Percentiles rank a stretch among this genome's conserved stretches.
phyloP scores from a whole-genome alignment of 2,329 filamentous ascomycete species.

The Rutstroemia sydowiana region DNA sequence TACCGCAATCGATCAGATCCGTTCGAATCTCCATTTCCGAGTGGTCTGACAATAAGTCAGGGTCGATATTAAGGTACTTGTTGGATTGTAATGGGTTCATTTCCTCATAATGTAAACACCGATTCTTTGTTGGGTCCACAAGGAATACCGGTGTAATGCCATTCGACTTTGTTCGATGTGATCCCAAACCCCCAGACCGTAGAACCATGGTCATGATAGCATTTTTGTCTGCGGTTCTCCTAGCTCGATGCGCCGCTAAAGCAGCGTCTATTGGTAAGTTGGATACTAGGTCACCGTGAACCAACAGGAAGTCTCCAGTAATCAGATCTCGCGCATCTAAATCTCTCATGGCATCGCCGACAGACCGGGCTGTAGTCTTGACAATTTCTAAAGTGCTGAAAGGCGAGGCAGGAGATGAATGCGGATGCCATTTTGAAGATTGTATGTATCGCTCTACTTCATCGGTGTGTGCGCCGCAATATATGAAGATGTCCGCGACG shows the following conservation, averaged over 20 bases:
- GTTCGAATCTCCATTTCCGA: slow-evolving; percentile 73
- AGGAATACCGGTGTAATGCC: slow-evolving; percentile 77
- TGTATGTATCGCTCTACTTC: slow-evolving; percentile 82
- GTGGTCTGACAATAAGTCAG: slow-evolving; percentile 66
- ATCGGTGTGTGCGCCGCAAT: slow-evolving; percentile 80
- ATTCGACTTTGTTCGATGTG: slow-evolving; percentile 70
- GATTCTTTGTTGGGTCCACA: slow-evolving; percentile 68
- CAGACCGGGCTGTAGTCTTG: slow-evolving; percentile 74
- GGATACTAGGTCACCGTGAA: slow-evolving; percentile 87
- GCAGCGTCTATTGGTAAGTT: slow-evolving; percentile 80
- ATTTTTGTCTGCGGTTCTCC: slow-evolving; percentile 78
- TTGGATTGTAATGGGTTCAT: slow-evolving; percentile 62
- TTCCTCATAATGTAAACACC: slow-evolving; percentile 92
- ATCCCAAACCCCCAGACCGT: slow-evolving; percentile 61
- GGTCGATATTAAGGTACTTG: slow-evolving; percentile 65
- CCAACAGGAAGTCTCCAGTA: slow-evolving; percentile 82
- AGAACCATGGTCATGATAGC: slow-evolving; percentile 97
- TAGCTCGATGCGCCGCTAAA: slow-evolving; percentile 69
- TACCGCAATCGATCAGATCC: slow-evolving; percentile 87
- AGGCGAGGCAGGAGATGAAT: slow-evolving; percentile 59
- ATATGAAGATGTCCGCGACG: slow-evolving; percentile 89
- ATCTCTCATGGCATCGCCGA: slow-evolving; percentile 91
- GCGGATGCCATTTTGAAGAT: slow-evolving; percentile 64
- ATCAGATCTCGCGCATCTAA: slow-evolving; percentile 81
- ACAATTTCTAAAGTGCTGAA: slow-evolving; percentile 80